Evolutionary conservation across 1,284 basidiomycete genomes (phyloP), one percentile per base, ranked within the genome.

Genomic region (Paramarasmius palmivorus): DNA sequence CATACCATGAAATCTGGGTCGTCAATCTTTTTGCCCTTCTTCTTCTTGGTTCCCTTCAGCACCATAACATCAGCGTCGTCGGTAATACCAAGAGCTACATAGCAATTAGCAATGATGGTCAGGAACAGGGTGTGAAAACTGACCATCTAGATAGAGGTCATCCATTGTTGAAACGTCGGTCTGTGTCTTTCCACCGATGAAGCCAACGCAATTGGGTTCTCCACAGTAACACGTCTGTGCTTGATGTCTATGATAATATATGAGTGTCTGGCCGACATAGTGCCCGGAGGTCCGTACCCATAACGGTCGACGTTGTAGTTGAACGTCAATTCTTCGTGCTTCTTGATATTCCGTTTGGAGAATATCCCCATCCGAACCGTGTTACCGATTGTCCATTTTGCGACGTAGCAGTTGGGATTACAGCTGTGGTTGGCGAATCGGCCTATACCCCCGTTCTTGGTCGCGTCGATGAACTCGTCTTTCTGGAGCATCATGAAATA

Each of bases 401-500:
- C 94, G n/a, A 99, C 96, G 66, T 93, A 97, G 69, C 94, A 98
- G 65, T 99, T 99, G 8, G 97, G 97, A 61, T 88, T 93, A 71
- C 97, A 99, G 58, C 93, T 96, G 72, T 99, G 97, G 68, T 99
- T 99, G 29, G 95, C 92, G 67, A 99, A 99, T 6, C 97, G 89
- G 3, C 93, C 96, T 42, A 95, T 95, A 0, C 95, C 95, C 17
- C 97, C 97, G 63, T 88, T 90, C 70, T 97, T 98, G 1, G 97
- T 99, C 1, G 97, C 97, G 70, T 99, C 97, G 63, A 99, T 94
- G 72, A 93, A 99, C 94, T 99, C 95, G 62, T 98, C 95, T 64
- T 93, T 94, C 71, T 98, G 97, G 53, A 99, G 73, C 92, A 98
- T 96, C 97, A 99, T 99, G 66, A 99, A 99, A 73, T 99, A 99